Percentiles rank a stretch among this genome's conserved stretches.
Evolutionary conservation across 23 red algal species (phyloP).

Genomic region (Gracilaria gracilis): DNA sequence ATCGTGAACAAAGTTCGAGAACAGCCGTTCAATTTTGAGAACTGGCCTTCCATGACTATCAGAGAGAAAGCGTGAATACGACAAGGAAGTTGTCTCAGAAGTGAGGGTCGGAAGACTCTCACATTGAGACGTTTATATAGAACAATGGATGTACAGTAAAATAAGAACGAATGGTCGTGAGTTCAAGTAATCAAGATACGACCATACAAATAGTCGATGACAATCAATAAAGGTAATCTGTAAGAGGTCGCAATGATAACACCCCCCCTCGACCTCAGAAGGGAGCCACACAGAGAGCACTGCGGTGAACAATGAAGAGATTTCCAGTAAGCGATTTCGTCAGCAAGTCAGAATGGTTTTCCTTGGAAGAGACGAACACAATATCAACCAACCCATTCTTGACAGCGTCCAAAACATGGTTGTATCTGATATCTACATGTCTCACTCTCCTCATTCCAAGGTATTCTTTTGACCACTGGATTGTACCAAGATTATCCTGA

Average conservation of each 20-base stretch:
- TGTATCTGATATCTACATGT: neutral
- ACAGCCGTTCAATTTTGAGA: too few species aligned
- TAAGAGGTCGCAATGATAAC: neutral
- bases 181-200: too few species aligned
- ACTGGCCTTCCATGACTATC: too few species aligned
- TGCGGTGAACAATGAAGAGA: neutral
- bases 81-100: neutral
- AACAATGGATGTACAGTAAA: too few species aligned
- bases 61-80: neutral
- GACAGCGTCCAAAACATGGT: neutral
- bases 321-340: conserved; percentile 29
- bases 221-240: neutral
- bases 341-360: conserved; percentile 23
- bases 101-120: neutral
- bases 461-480: conserved; percentile 28
- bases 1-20: too few species aligned
- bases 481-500: conserved; percentile 26
- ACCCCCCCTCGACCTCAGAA: neutral
- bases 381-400: neutral
- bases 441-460: conserved; percentile 5
- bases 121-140: neutral
- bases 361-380: neutral
- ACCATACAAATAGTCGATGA: neutral
- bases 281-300: neutral
- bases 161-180: too few species aligned